Evolutionary conservation across 768 basidiomycete species (phyloP).

Genomic region (Phanerodontia chrysosporium): DNA sequence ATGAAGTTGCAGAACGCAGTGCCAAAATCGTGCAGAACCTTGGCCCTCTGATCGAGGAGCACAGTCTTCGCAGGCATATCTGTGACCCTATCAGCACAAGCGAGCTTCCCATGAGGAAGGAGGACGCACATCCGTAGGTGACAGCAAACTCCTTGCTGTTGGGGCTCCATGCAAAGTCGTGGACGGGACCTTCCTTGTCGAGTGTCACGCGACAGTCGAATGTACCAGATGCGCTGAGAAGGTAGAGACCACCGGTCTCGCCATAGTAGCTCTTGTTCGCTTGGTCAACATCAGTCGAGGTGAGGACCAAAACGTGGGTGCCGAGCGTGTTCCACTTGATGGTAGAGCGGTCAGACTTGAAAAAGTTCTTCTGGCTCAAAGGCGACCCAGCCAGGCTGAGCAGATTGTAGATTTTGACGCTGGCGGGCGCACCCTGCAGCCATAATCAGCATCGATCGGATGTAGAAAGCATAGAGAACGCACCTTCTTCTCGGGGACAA

Average conservation of each 20-base stretch:
- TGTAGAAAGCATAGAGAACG: constrained; percentile 14
- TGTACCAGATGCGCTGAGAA: constrained; percentile 87
- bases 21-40: constrained; percentile 87
- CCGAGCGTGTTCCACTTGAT: constrained; percentile 98
- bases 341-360: constrained; percentile 87
- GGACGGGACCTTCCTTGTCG: constrained; percentile 97
- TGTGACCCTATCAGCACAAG: constrained; percentile 26
- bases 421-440: constrained; percentile 78
- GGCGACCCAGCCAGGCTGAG: constrained; percentile 57
- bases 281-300: constrained; percentile 95
- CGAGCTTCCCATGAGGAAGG: not conserved
- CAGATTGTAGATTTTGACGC: constrained; percentile 80
- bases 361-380: constrained; percentile 87
- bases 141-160: constrained; percentile 96
- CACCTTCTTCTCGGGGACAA: constrained; percentile 91
- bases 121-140: constrained; percentile 86
- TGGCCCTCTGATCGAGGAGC: constrained; percentile 88
- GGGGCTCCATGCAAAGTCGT: constrained; percentile 95
- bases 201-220: constrained; percentile 86
- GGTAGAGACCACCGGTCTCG: constrained; percentile 85
- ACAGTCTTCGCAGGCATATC: constrained; percentile 95
- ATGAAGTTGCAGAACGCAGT: constrained; percentile 87
- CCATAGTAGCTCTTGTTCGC: constrained; percentile 98
- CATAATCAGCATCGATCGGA: not conserved
- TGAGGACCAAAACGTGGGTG: constrained; percentile 85